These are phyloP conservation scores for Juncus inflexus DNA, from an alignment of 176 grass and related monocot species.

Conservation along the genomic window DNA sequence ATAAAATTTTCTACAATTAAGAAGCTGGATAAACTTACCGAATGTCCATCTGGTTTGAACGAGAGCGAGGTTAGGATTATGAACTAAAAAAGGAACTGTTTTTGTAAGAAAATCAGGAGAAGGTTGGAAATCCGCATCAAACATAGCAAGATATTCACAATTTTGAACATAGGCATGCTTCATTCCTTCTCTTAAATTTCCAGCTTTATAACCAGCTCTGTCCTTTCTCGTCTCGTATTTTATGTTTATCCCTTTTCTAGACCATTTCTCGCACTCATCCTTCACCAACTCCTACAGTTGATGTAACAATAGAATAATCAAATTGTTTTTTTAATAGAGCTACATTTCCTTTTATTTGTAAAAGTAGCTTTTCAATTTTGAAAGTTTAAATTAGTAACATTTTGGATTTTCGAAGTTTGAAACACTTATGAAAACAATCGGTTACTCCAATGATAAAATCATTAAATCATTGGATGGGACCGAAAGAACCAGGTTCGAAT, in stretches of 20 bases:
- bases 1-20: not conserved
- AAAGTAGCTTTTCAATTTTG: too few relatives aligned
- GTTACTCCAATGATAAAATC: too few relatives aligned
- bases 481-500: too few relatives aligned
- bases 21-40: slow-evolving; percentile 33
- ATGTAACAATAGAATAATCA: not conserved
- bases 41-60: slow-evolving; percentile 81
- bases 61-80: slow-evolving; percentile 54
- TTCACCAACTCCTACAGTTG: slow-evolving; percentile 53
- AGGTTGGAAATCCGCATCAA: slow-evolving; percentile 88
- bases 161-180: slow-evolving; percentile 40
- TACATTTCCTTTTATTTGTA: not conserved
- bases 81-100: slow-evolving; percentile 61
- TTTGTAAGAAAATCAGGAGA: slow-evolving; percentile 55
- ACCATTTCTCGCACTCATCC: slow-evolving; percentile 55
- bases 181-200: slow-evolving; percentile 67
- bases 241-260: slow-evolving; percentile 44
- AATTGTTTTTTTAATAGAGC: not conserved
- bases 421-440: too few relatives aligned
- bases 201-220: slow-evolving; percentile 69
- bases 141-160: slow-evolving; percentile 71
- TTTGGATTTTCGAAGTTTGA: too few relatives aligned
- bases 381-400: too few relatives aligned
- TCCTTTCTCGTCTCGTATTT: slow-evolving; percentile 54
- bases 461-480: too few relatives aligned